Evolutionary conservation across 352 stramenopile species (phyloP).

Genomic region (Globisporangium yorkense): DNA sequence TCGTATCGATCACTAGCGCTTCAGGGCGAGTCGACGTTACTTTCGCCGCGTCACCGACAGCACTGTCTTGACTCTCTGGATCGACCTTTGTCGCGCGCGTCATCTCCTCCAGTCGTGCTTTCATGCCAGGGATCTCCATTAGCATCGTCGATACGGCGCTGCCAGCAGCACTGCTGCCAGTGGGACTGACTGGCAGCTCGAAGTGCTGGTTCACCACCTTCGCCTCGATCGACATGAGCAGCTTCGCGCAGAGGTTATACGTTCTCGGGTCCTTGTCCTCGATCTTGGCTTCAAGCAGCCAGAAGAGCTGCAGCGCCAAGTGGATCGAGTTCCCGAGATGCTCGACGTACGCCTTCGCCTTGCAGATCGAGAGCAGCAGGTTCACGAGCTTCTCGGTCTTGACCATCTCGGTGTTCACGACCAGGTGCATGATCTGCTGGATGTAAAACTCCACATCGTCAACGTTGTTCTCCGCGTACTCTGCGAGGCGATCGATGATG

Average conservation of each 20-base stretch:
- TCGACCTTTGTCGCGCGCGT: slow-evolving; percentile 6
- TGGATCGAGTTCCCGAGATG: slow-evolving; percentile 80
- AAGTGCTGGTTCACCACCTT: slow-evolving; percentile 81
- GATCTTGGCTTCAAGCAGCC: slow-evolving; percentile 74
- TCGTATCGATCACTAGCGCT: slow-evolving; percentile 8
- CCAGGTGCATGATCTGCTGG: slow-evolving; percentile 71
- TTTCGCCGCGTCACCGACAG: slow-evolving; percentile 3
- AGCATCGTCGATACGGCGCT: slow-evolving; percentile 39
- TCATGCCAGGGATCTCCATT: slow-evolving; percentile 52
- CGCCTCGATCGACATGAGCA: slow-evolving; percentile 80
- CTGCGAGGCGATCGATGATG: slow-evolving; percentile 53
- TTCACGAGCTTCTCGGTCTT: slow-evolving; percentile 65
- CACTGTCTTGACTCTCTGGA: slow-evolving; percentile 7
- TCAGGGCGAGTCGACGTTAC: slow-evolving; percentile 1
- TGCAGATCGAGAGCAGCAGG: slow-evolving; percentile 74
- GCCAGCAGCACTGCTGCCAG: neutral
- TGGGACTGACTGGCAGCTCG: slow-evolving; percentile 32
- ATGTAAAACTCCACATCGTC: slow-evolving; percentile 84
- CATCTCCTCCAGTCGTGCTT: slow-evolving; percentile 36
- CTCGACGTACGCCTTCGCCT: slow-evolving; percentile 68
- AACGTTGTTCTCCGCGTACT: slow-evolving; percentile 61
- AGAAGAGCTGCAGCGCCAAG: slow-evolving; percentile 64
- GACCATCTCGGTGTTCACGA: slow-evolving; percentile 54
- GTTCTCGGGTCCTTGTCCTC: slow-evolving; percentile 62
- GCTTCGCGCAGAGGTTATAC: slow-evolving; percentile 71